These are phyloP conservation scores for Beauveria medogensis DNA, from an alignment of 2,329 filamentous ascomycete genomes.

Conservation along the genomic window DNA sequence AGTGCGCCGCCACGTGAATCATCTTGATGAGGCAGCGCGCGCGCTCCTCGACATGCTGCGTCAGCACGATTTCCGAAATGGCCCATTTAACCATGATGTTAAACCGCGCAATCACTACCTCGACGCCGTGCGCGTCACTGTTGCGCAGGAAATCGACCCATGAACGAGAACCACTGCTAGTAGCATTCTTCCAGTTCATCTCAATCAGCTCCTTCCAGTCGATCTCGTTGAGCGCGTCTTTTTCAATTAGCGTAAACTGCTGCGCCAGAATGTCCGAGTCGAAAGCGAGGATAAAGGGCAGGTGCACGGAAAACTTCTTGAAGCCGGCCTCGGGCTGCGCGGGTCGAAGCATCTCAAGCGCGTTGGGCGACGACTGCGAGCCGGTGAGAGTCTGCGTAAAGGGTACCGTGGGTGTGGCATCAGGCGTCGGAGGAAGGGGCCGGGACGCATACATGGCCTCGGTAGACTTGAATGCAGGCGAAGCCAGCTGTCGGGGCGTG, in stretches of 20 bases:
- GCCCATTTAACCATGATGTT: constrained; percentile 87
- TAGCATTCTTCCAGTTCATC: constrained; percentile 69
- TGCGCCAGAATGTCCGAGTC: constrained; percentile 72
- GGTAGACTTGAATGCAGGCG: neutral
- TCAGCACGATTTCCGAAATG: constrained; percentile 71
- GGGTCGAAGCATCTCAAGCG: constrained; percentile 25
- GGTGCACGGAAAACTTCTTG: constrained; percentile 46
- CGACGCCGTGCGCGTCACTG: constrained; percentile 65
- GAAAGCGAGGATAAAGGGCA: constrained; percentile 75
- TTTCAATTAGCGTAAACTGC: constrained; percentile 79
- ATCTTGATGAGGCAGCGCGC: constrained; percentile 71
- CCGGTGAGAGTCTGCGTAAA: constrained; percentile 21
- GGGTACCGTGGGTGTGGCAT: constrained; percentile 37
- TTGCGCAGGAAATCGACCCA: constrained; percentile 77
- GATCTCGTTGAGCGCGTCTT: constrained; percentile 77
- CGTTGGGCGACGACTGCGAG: neutral
- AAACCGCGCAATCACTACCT: constrained; percentile 78
- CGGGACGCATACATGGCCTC: constrained; percentile 20
- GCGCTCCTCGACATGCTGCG: constrained; percentile 61
- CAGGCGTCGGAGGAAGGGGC: constrained; percentile 42
- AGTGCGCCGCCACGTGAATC: constrained; percentile 73
- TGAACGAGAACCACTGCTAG: constrained; percentile 57
- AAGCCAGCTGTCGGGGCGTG: constrained; percentile 5
- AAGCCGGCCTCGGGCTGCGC: constrained; percentile 22
- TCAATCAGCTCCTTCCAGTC: constrained; percentile 84